Conservation (phyloP, 352 stramenopile species). For the Discostella stelligera region DNA sequence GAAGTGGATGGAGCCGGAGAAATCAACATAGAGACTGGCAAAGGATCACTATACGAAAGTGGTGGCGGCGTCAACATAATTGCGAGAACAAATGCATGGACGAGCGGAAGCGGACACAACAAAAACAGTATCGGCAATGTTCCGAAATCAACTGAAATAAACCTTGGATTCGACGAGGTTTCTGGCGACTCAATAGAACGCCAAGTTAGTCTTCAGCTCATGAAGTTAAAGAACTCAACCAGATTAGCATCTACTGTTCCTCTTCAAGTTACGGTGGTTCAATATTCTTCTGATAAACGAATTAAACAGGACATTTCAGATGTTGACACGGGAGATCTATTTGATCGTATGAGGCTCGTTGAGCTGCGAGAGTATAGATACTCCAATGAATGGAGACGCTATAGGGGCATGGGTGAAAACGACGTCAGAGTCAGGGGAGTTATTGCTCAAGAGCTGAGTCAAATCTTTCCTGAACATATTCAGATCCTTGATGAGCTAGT, state of each 20-base stretch:
- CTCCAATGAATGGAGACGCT: constrained; percentile 87
- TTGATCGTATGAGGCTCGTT: constrained; percentile 87
- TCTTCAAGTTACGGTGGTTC: constrained; percentile 88
- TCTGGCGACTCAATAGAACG: constrained; percentile 13
- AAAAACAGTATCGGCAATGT: not conserved
- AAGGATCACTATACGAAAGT: constrained; percentile 6
- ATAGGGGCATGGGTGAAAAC: constrained; percentile 84
- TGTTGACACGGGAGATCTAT: constrained; percentile 87
- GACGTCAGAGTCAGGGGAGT: constrained; percentile 83
- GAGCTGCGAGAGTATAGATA: constrained; percentile 90
- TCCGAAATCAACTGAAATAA: constrained; percentile 27
- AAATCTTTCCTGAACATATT: constrained; percentile 92
- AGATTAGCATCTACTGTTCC: constrained; percentile 69
- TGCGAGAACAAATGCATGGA: constrained; percentile 20
- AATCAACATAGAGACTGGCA: constrained; percentile 34
- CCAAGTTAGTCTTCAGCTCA: constrained; percentile 32
- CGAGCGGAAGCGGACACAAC: not conserved
- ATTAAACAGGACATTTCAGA: constrained; percentile 91
- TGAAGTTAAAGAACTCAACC: constrained; percentile 38
- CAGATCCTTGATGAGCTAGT: constrained; percentile 84
- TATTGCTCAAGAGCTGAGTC: constrained; percentile 89
- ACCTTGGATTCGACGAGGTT: constrained; percentile 45
- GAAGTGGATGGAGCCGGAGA: constrained; percentile 20
- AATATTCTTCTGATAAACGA: constrained; percentile 88
- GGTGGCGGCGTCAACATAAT: constrained; percentile 50